Evolutionary conservation across 768 basidiomycete genomes (phyloP), one percentile per base, ranked within the genome.

Genomic region (Pisolithus albus): DNA sequence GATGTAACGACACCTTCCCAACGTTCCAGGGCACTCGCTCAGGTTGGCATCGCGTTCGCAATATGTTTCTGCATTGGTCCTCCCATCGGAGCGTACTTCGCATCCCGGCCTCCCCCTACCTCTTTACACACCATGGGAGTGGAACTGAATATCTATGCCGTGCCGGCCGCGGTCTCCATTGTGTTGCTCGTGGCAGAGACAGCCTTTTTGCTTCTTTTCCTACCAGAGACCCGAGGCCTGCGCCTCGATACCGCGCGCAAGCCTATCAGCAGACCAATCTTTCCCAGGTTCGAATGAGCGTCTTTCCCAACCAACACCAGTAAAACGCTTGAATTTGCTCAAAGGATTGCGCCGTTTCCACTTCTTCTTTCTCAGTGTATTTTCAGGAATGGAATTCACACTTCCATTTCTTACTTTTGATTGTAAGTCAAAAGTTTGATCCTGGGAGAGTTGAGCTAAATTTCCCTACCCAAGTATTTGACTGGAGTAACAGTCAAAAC

Each of bases 331-430:
- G 49, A 54, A 62, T 21, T 63, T 76, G 23, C 78, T 97, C 47
- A 75, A 72, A 57, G 64, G 72, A 8, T 72, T 94, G 41, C 82
- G 85, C 37, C 68, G 71, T 41, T 65, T 89, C 15, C 94, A 98
- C 65, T 86, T 92, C 64, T 67, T 84, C 43, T 99, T 97, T 74
- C 72, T 98, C 53, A 80, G 85, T 48, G 65, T 95, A 46, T 98
- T 99, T 69, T 94, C 94, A 2, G 95, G 94, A 11, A 81, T 96
- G 46, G 95, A 99, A 65, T 97, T 97, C 68, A 99, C 95, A 0
- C 75, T 99, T 19, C 95, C 92, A 0, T 98, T 98, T 76, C 73
- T 97, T 44, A 96, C 88, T 2, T 93, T 91, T 61, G 89, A 92
- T 64, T 68, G 91, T 87, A 70, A 66, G 84, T 76, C 45, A 23